A percentile compares a stretch with the other conserved stretches of the same genome.
phyloP scores from a whole-genome alignment of 208 protist species.

The Acanthamoeba lugdunensis region DNA sequence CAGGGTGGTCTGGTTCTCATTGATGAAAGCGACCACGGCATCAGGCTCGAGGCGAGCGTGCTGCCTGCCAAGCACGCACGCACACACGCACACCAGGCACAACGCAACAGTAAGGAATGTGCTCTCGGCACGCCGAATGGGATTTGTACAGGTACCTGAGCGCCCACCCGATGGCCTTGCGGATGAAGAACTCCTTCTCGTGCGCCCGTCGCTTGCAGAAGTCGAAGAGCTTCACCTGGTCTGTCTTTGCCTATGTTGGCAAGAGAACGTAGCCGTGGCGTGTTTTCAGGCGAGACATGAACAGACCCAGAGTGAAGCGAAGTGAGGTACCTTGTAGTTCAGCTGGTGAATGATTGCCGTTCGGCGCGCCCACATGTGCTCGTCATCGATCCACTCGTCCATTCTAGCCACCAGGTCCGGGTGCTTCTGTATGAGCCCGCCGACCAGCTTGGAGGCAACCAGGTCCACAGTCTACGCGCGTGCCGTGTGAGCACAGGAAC shows the following conservation, averaged over 20 bases:
- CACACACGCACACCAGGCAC: too few species aligned
- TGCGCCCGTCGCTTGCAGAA: slow-evolving; percentile 24
- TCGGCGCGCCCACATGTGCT: slow-evolving; percentile 44
- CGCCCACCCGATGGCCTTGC: slow-evolving; percentile 68
- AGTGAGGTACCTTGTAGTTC: slow-evolving; percentile 12
- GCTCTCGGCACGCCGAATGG: background rate
- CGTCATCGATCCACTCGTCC: slow-evolving; percentile 50
- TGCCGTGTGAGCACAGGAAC: background rate
- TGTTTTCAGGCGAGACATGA: background rate
- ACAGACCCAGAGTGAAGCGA: background rate
- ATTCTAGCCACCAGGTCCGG: background rate
- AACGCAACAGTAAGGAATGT: background rate
- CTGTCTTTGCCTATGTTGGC: background rate
- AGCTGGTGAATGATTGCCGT: slow-evolving; percentile 55
- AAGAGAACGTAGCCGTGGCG: background rate
- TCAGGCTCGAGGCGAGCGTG: background rate
- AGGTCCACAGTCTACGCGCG: slow-evolving; percentile 21
- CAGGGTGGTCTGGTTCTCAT: background rate
- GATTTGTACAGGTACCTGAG: background rate
- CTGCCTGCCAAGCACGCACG: background rate
- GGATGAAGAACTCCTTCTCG: slow-evolving; percentile 72
- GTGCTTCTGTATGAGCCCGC: slow-evolving; percentile 20
- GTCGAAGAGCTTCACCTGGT: slow-evolving; percentile 22
- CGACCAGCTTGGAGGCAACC: slow-evolving; percentile 35
- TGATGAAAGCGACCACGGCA: slow-evolving; percentile 7